phyloP scores from a whole-genome alignment of 768 basidiomycete species.

The Leccinum arenicola region DNA sequence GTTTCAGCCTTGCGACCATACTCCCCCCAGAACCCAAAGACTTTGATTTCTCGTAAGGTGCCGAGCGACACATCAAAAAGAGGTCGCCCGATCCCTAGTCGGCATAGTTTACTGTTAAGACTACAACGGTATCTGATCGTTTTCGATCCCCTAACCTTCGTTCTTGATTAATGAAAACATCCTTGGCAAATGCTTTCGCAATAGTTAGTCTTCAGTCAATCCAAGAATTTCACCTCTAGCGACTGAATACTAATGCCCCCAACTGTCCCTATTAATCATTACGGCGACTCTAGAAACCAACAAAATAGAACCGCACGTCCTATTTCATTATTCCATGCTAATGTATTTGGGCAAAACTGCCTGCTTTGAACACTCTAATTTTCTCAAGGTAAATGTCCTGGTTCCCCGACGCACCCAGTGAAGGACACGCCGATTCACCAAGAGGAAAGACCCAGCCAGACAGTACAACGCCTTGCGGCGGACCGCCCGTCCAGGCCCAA shows the following conservation, averaged over 20 bases:
- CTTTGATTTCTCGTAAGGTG: conserved; percentile 87
- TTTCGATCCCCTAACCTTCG: conserved; percentile 84
- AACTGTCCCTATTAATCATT: conserved; percentile 83
- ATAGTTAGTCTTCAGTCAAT: conserved; percentile 77
- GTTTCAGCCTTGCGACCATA: too few species aligned
- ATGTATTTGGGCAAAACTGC: conserved; percentile 70
- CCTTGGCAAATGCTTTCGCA: conserved; percentile 85
- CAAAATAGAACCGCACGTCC: conserved; percentile 79
- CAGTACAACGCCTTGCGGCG: conserved; percentile 65
- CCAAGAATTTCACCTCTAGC: conserved; percentile 87
- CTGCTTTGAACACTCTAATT: conserved; percentile 84
- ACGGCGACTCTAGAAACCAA: conserved; percentile 80
- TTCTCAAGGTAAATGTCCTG: conserved; percentile 81
- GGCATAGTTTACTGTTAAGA: conserved; percentile 84
- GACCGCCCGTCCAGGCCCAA: conserved; percentile 60
- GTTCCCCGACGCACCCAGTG: conserved; percentile 66
- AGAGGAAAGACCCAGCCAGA: conserved; percentile 64
- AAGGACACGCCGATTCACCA: conserved; percentile 70
- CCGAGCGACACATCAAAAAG: conserved; percentile 68
- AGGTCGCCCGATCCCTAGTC: conserved; percentile 73
- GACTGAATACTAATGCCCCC: conserved; percentile 80
- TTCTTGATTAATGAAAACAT: conserved; percentile 86
- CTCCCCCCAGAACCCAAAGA: conserved; percentile 84
- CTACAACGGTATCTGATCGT: conserved; percentile 82
- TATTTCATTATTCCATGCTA: conserved; percentile 84